A percentile compares a stretch with the other conserved stretches of the same genome.
Evolutionary conservation across 805 yeast species (phyloP).

Genomic region (Schwanniomyces yamadae): DNA sequence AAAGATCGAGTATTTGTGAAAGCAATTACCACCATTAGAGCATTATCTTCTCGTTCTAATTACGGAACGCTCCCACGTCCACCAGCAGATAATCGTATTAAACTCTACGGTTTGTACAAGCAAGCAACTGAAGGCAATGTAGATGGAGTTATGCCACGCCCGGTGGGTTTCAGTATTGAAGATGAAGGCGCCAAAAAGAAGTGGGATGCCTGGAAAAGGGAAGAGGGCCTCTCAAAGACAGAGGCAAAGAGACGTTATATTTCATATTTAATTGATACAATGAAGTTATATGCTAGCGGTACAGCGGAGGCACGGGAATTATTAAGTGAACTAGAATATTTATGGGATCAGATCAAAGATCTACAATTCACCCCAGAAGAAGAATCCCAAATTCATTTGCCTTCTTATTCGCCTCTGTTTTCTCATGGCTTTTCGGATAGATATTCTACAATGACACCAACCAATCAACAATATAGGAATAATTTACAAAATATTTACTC

Average conservation of each 20-base stretch:
- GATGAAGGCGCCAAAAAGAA: conserved; percentile 69
- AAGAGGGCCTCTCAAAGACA: conserved; percentile 62
- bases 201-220: conserved; percentile 84
- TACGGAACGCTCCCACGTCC: conserved; percentile 71
- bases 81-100: conserved; percentile 65
- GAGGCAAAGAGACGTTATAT: conserved; percentile 77
- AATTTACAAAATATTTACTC: conserved; percentile 44
- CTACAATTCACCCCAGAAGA: conserved; percentile 32
- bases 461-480: conserved; percentile 29
- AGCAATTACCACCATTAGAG: conserved; percentile 76
- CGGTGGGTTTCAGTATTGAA: conserved; percentile 57
- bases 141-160: conserved; percentile 63
- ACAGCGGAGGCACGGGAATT: conserved; percentile 66
- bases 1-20: conserved; percentile 75
- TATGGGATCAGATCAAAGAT: conserved; percentile 73
- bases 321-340: conserved; percentile 62
- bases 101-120: conserved; percentile 77
- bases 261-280: conserved; percentile 65
- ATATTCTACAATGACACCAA: conserved; percentile 36
- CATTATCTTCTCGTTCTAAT: conserved; percentile 64
- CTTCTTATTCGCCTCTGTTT: conserved; percentile 35
- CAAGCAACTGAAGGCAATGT: conserved; percentile 91
- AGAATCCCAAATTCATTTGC: conserved; percentile 22
- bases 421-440: conserved; percentile 36
- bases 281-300: conserved; percentile 67